phyloP scores from a whole-genome alignment of 805 yeast species.

The Yarrowia deformans region DNA sequence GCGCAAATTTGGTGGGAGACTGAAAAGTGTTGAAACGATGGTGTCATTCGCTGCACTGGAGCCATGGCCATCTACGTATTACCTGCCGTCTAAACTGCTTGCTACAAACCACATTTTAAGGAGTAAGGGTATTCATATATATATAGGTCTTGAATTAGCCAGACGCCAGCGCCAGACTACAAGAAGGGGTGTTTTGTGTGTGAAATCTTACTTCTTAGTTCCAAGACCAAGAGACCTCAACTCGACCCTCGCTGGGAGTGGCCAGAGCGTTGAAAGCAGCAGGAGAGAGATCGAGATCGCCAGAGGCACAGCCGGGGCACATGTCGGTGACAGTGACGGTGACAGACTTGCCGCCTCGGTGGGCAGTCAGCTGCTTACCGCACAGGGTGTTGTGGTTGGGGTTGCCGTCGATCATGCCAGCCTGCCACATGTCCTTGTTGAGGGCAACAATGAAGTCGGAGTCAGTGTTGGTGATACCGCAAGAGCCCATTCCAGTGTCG shows the following conservation, averaged over 20 bases:
- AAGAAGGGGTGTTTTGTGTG: conserved; percentile 8
- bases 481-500: conserved; percentile 57
- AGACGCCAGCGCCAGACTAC: conserved; percentile 34
- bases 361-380: conserved; percentile 60
- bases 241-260: conserved; percentile 60
- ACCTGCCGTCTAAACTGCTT: too few relatives aligned
- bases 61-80: too few relatives aligned
- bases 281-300: conserved; percentile 68
- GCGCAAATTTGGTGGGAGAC: too few relatives aligned
- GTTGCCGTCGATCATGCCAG: conserved; percentile 54
- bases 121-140: conserved; percentile 19
- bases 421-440: conserved; percentile 55
- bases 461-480: conserved; percentile 58
- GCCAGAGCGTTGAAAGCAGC: conserved; percentile 63
- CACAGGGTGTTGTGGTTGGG: conserved; percentile 56
- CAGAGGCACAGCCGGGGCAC: conserved; percentile 61
- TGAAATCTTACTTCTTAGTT: conserved; percentile 31
- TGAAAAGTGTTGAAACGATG: too few relatives aligned
- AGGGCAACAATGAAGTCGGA: conserved; percentile 63
- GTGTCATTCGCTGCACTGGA: too few relatives aligned
- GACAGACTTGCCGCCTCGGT: conserved; percentile 59
- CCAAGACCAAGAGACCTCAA: conserved; percentile 59
- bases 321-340: conserved; percentile 64
- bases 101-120: not conserved
- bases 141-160: conserved; percentile 17